These are phyloP conservation scores for Rhodotorula taiwanensis DNA, from an alignment of 768 basidiomycete species.

Conservation along the genomic window DNA sequence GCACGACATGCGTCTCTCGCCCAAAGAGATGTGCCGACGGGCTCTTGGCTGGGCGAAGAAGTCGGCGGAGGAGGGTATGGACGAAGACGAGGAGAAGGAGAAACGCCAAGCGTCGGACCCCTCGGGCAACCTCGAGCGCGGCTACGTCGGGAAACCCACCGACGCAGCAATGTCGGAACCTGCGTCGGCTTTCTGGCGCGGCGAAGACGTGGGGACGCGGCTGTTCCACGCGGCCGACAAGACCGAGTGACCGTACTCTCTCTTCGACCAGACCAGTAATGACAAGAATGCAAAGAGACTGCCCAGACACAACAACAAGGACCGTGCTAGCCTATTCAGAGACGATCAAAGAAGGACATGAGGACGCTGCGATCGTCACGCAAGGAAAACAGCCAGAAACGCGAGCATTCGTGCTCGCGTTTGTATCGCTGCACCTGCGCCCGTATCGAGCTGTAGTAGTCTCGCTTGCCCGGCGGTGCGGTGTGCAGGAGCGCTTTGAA, in stretches of 20 bases:
- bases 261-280: neutral
- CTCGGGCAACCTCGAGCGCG: neutral
- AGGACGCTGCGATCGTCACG: constrained; percentile 20
- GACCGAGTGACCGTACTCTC: constrained; percentile 23
- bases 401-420: neutral
- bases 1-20: constrained; percentile 16
- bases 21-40: constrained; percentile 14
- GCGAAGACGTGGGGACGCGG: constrained; percentile 10
- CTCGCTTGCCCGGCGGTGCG: constrained; percentile 30
- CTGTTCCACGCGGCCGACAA: constrained; percentile 8
- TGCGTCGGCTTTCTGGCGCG: constrained; percentile 20
- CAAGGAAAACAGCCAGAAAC: constrained; percentile 34
- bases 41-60: constrained; percentile 13
- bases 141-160: neutral
- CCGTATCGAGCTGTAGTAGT: constrained; percentile 28
- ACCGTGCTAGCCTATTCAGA: too few species aligned
- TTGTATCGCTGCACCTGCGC: constrained; percentile 17
- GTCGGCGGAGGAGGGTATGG: constrained; percentile 5
- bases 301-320: too few species aligned
- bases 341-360: constrained; percentile 22
- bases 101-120: too few species aligned
- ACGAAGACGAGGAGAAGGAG: constrained; percentile 13
- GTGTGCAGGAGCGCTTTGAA: constrained; percentile 24
- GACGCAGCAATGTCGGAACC: constrained; percentile 19
- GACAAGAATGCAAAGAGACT: too few species aligned